Conservation (phyloP, 768 basidiomycete genomes). For the Russula compacta region DNA sequence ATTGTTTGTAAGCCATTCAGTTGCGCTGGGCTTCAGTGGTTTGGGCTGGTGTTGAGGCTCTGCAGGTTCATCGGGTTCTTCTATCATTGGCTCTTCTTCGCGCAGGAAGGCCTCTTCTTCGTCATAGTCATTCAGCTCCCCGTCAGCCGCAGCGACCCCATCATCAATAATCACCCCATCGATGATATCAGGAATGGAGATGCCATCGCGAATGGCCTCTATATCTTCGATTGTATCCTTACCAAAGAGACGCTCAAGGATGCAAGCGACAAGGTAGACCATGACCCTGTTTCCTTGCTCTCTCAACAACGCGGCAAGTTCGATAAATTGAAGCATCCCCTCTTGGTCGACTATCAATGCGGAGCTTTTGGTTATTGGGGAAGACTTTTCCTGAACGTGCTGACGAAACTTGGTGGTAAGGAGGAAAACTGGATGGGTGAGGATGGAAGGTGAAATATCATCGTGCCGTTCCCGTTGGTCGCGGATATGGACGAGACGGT, state of each 20-base stretch:
- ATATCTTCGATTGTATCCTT: constrained; percentile 72
- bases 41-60: constrained; percentile 15
- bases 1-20: constrained; percentile 28
- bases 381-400: constrained; percentile 72
- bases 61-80: constrained; percentile 7
- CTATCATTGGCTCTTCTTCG: constrained; percentile 8
- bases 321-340: constrained; percentile 59
- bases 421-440: constrained; percentile 66
- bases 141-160: constrained; percentile 20
- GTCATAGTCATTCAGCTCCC: constrained; percentile 15
- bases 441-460: constrained; percentile 59
- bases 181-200: constrained; percentile 55
- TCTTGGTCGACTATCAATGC: constrained; percentile 51
- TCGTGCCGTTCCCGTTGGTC: constrained; percentile 72
- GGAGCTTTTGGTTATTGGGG: constrained; percentile 63
- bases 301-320: constrained; percentile 52
- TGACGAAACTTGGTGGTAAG: constrained; percentile 73
- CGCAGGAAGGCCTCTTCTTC: constrained; percentile 17
- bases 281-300: constrained; percentile 58
- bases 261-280: constrained; percentile 84
- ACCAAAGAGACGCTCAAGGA: constrained; percentile 81
- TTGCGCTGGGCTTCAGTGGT: constrained; percentile 24
- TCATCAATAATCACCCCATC: constrained; percentile 40
- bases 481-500: constrained; percentile 84
- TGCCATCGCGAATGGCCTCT: constrained; percentile 49